Percentiles rank a stretch among this genome's conserved stretches.
These are phyloP conservation scores for Globisporangium sylvaticum DNA, from an alignment of 352 stramenopile species.

Conservation along the genomic window DNA sequence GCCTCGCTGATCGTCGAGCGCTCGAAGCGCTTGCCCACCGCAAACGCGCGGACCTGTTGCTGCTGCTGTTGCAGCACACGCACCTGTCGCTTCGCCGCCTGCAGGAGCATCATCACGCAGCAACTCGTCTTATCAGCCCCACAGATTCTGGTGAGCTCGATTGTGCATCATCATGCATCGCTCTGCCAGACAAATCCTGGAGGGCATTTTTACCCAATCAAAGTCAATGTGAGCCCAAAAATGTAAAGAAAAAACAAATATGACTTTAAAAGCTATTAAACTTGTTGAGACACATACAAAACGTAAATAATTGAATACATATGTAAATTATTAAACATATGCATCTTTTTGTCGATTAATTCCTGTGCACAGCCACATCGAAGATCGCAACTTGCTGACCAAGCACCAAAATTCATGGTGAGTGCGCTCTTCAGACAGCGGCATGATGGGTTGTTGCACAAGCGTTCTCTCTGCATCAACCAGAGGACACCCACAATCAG, in stretches of 20 bases:
- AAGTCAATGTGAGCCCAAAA: neutral
- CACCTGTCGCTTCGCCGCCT: neutral
- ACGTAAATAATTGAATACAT: too few relatives aligned
- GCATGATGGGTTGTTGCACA: neutral
- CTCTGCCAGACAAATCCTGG: constrained; percentile 6
- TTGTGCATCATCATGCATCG: constrained; percentile 6
- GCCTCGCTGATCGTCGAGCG: constrained; percentile 47
- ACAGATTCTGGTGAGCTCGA: neutral
- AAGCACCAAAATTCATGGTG: neutral
- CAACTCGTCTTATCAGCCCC: neutral
- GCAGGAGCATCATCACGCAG: neutral
- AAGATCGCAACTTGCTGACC: neutral
- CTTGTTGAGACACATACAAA: too few relatives aligned
- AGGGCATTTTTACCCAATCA: neutral
- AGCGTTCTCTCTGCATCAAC: neutral
- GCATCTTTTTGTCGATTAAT: neutral
- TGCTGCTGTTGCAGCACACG: neutral
- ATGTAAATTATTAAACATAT: too few relatives aligned
- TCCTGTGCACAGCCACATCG: neutral
- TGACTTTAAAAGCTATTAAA: neutral
- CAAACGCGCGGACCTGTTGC: neutral
- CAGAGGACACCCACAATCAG: neutral
- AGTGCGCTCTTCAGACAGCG: neutral
- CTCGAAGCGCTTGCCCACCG: constrained; percentile 4
- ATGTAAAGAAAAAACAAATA: neutral